A percentile compares a stretch with the other conserved stretches of the same genome.
These are phyloP conservation scores for Tripterygium wilfordii DNA, from an alignment of 177 flowering plant species.

Conservation along the genomic window DNA sequence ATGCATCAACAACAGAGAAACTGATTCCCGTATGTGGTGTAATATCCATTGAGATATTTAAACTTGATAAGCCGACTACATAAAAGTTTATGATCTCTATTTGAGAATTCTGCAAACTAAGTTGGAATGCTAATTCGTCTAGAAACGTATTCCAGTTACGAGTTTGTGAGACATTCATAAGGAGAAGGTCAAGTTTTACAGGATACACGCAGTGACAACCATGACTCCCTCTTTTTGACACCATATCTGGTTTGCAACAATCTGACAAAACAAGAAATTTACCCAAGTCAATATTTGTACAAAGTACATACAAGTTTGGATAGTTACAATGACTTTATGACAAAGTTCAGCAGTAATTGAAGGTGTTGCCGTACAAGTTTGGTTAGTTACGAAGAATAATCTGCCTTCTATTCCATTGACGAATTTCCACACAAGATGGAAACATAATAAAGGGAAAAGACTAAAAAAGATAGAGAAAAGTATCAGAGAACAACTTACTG, in stretches of 20 bases:
- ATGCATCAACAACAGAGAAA: slow-evolving; percentile 58
- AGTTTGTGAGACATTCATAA: slow-evolving; percentile 66
- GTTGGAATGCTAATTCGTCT: slow-evolving; percentile 67
- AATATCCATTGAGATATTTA: slow-evolving; percentile 92
- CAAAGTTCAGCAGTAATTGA: too few relatives aligned
- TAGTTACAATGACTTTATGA: background rate
- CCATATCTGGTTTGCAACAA: slow-evolving; percentile 78
- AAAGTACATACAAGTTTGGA: background rate
- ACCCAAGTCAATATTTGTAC: slow-evolving; percentile 6
- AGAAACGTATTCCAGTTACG: slow-evolving; percentile 74
- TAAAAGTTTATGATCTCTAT: slow-evolving; percentile 81
- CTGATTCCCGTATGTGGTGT: slow-evolving; percentile 79
- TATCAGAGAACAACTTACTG: slow-evolving; percentile 32
- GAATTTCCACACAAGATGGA: too few relatives aligned
- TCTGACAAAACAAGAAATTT: slow-evolving; percentile 33
- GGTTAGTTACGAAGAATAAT: too few relatives aligned
- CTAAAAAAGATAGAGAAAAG: background rate
- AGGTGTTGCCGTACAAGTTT: too few relatives aligned
- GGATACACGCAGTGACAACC: slow-evolving; percentile 95
- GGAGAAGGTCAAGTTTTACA: slow-evolving; percentile 77
- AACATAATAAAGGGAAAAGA: too few relatives aligned
- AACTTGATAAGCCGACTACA: slow-evolving; percentile 47
- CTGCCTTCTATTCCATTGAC: too few relatives aligned
- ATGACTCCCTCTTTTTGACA: slow-evolving; percentile 55
- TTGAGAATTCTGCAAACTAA: slow-evolving; percentile 61